Base-by-base conservation (phyloP, 352 stramenopile species). In the Phytophthora citrophthora region DNA sequence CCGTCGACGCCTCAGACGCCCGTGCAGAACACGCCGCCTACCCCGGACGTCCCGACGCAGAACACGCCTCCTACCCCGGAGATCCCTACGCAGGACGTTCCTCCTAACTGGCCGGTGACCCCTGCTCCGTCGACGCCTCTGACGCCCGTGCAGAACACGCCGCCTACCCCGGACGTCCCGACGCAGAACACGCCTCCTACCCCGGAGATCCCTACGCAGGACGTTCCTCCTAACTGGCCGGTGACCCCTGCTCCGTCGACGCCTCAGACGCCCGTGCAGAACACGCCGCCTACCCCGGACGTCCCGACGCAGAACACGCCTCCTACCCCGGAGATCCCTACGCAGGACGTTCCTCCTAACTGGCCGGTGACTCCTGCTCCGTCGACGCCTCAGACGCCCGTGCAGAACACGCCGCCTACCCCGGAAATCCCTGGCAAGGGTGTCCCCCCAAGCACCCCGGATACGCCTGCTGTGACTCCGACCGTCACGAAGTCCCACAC, bases 401-500 rank as follows among this genome's bases (percentile, higher is more conserved):
- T 20, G 18, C 49, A 56, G 32, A 36, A 56, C 5, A 39, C 56
- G 10, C 58, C 59, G 23, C 59, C 59, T 0, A 47, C 59, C 12
- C 41, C 56, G 1, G 46, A 49, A 24, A 64, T 51, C 55, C 44
- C 55, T 44, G 36, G 45, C 18, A 43, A 64, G 36, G 23, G 18
- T 16, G 15, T 40, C 0, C 44, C 46, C 16, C 46, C 45, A 5
- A 36, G 16, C 18, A 39, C 44, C 10, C 56, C 50, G 12, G 59
- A 53, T n/a, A 62, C 59, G 2, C 59, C 59, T 4, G 26, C 59
- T 32, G 59, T 62, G 26, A 68, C 59, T 3, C 57, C 57, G 20
- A 48, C 57, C 9, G 40, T 53, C 24, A 65, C 57, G 13, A 68
- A 45, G 43, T 34, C 51, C 6, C 59, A 68, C 59, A 56, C 59